Evolutionary conservation across 2,329 filamentous ascomycete genomes (phyloP).

Genomic region (Chaetomium sp.): DNA sequence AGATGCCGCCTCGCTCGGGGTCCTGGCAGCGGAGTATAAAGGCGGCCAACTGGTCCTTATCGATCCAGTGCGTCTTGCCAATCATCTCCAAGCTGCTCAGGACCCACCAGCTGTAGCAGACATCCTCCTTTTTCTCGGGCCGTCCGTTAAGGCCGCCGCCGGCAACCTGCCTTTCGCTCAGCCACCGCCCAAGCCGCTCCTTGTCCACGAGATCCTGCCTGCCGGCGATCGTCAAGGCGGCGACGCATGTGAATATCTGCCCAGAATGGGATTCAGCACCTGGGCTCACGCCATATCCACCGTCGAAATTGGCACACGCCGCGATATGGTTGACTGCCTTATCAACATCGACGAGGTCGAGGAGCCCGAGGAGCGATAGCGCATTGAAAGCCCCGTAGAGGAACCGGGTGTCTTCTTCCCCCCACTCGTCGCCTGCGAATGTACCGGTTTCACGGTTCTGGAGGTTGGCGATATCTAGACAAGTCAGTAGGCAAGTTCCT

Average conservation of each 20-base stretch:
- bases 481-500: constrained; percentile 16
- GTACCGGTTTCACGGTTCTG: constrained; percentile 82
- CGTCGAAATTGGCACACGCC: constrained; percentile 89
- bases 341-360: constrained; percentile 74
- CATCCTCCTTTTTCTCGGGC: constrained; percentile 93
- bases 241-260: constrained; percentile 94
- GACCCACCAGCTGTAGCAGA: constrained; percentile 99
- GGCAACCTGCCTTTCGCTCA: constrained; percentile 88
- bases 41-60: constrained; percentile 71
- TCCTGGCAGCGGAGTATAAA: constrained; percentile 94
- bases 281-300: constrained; percentile 85
- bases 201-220: constrained; percentile 79
- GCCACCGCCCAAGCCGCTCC: constrained; percentile 82
- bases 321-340: constrained; percentile 79
- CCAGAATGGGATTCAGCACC: constrained; percentile 93
- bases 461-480: constrained; percentile 71
- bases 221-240: constrained; percentile 79
- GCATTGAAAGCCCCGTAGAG: constrained; percentile 89
- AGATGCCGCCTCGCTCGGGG: constrained; percentile 77
- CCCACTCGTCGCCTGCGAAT: constrained; percentile 94
- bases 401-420: constrained; percentile 93
- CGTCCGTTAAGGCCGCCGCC: constrained; percentile 90
- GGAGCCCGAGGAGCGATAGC: constrained; percentile 76
- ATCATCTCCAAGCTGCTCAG: constrained; percentile 90
- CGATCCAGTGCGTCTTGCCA: constrained; percentile 87